Percentiles rank a stretch among this genome's conserved stretches.
These are phyloP conservation scores for Boechera divaricarpa DNA, from an alignment of 345 rosid species.

Conservation along the genomic window DNA sequence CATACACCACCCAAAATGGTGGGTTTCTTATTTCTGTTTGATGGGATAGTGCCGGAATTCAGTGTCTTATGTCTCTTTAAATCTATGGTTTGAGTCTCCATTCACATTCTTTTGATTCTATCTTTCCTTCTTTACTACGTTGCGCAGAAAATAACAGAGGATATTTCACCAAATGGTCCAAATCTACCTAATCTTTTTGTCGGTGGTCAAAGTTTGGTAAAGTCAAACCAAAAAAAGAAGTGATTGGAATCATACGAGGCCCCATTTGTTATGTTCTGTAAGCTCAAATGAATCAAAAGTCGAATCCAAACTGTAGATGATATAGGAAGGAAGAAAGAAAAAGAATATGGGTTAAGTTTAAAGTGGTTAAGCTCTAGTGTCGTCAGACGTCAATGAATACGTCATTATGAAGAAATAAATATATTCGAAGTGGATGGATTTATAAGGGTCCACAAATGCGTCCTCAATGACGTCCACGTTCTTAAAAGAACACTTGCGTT, in stretches of 20 bases:
- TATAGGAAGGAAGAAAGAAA: background rate
- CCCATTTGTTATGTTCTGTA: background rate
- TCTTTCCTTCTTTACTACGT: background rate
- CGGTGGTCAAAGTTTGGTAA: conserved; percentile 1
- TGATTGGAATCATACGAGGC: background rate
- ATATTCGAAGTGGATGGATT: background rate
- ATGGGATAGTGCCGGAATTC: background rate
- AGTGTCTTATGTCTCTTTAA: background rate
- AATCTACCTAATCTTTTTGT: background rate
- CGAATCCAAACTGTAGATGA: conserved; percentile 14
- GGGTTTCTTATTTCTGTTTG: background rate
- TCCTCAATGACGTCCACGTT: conserved; percentile 31
- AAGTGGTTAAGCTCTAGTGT: background rate
- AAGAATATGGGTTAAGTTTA: background rate
- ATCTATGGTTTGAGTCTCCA: background rate
- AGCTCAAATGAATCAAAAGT: background rate
- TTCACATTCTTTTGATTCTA: background rate
- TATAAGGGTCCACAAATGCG: conserved; percentile 2
- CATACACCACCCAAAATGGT: background rate
- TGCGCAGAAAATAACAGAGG: background rate
- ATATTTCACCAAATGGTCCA: background rate
- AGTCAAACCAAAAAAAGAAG: background rate
- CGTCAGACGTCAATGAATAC: conserved; percentile 42
- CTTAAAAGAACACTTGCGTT: background rate
- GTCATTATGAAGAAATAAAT: conserved; percentile 1